Evolutionary conservation across 2,329 filamentous ascomycete genomes (phyloP), one percentile per base, ranked within the genome.

Genomic region (Talaromyces sp.): DNA sequence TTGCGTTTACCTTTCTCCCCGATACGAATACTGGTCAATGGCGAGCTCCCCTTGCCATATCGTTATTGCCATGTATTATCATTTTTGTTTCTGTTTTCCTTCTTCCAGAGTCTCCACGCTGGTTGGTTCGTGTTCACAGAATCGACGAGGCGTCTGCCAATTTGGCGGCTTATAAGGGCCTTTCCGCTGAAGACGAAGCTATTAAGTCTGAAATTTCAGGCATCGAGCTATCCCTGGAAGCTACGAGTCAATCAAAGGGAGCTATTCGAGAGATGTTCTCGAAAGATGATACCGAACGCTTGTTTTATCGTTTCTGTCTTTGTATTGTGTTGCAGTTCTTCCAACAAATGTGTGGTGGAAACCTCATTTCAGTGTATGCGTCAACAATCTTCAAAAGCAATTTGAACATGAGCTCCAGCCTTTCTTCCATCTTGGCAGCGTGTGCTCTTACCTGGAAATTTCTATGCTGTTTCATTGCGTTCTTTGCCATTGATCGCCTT

Each of bases 391-490:
- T 58, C 30, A 36, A 58, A 20, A 19, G 53, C 5, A 52, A 58
- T 24, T 40, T 58, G 20, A 24, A 47, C 13, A 32, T 58, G 42
- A 42, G 39, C 11, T 36, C 42, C 8, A 41, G 35, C n/a, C 30
- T 54, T 29, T 62, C 57, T 9, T 50, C 49, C 10, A 60, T 77
- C 35, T 69, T 81, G 10, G 72, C 76, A 4, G 77, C 69, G 3
- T 78, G 76, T 27, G 79, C 80, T 9, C 68, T 82, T 36, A 82
- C 81, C 11, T 83, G 78, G 75, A 83, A 83, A 62, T 82, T 82
- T 60, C 60, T 82, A 14, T 78, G 75, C 17, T 78, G 75, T 13
- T 76, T 80, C 62, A 64, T 80, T 32, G 74, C 75, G 43, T 77
- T 81, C 62, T 73, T 79, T 59, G 75, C 76, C 40, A 78, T 82